phyloP scores from a whole-genome alignment of 2,329 filamentous ascomycete genomes.

The Talaromyces sp. region DNA sequence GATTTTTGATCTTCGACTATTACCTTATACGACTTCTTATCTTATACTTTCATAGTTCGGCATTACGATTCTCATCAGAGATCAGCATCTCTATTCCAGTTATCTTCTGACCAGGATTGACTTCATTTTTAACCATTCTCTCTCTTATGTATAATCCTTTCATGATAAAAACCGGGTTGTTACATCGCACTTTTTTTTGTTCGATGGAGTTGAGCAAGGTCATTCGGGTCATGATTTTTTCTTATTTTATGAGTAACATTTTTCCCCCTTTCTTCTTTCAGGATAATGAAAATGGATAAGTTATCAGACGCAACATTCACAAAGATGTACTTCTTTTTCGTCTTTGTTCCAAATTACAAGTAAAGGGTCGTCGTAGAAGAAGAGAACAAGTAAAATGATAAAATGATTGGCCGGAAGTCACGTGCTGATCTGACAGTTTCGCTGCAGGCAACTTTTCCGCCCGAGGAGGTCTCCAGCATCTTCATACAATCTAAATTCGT shows the following conservation, averaged over 20 bases:
- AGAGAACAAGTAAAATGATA: neutral
- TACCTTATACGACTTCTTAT: constrained; percentile 2
- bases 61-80: neutral
- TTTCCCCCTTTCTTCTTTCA: neutral
- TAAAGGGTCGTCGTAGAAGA: neutral
- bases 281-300: neutral
- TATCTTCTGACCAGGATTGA: neutral
- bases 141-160: constrained; percentile 7
- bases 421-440: constrained; percentile 4
- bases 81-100: neutral
- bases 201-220: constrained; percentile 3
- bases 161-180: neutral
- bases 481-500: neutral
- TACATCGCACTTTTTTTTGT: neutral
- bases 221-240: constrained; percentile 9
- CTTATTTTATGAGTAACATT: neutral
- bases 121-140: neutral
- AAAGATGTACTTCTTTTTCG: neutral
- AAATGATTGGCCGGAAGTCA: constrained; percentile 8
- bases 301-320: neutral
- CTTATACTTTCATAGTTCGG: neutral
- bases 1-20: constrained; percentile 3
- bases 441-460: constrained; percentile 3
- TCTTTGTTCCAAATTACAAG: neutral
- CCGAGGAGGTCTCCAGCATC: neutral